Evolutionary conservation across 208 protist species (phyloP).

Genomic region (Leishmania braziliensis): DNA sequence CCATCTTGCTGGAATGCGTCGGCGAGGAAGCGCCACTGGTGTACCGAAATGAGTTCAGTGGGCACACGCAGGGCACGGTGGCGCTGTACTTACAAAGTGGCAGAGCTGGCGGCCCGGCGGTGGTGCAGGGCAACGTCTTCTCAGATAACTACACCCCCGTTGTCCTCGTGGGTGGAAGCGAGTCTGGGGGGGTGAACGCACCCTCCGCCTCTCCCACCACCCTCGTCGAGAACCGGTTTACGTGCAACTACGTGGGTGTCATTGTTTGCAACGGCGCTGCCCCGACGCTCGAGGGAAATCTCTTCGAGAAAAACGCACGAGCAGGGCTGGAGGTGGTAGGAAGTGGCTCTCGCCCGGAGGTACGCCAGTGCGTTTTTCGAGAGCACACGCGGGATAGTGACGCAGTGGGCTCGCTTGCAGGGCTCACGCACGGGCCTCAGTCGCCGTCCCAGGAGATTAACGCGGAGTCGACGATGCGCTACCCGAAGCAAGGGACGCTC

Average conservation of each 20-base stretch:
- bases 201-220: conserved; percentile 9
- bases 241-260: conserved; percentile 73
- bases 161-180: conserved; percentile 38
- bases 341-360: conserved; percentile 39
- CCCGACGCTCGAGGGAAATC: conserved; percentile 59
- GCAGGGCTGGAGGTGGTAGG: conserved; percentile 74
- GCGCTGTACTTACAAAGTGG: conserved; percentile 53
- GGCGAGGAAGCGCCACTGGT: conserved; percentile 38
- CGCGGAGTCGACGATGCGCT: conserved; percentile 2
- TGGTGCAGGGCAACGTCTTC: conserved; percentile 66
- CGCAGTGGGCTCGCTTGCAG: not conserved
- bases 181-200: conserved; percentile 11
- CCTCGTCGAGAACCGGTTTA: conserved; percentile 65
- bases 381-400: conserved; percentile 26
- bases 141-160: conserved; percentile 59
- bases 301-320: conserved; percentile 74
- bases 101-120: conserved; percentile 9
- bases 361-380: conserved; percentile 68
- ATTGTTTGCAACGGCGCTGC: conserved; percentile 64
- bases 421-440: not conserved
- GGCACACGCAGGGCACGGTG: conserved; percentile 37
- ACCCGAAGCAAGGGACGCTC: conserved; percentile 41
- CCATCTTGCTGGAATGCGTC: conserved; percentile 41
- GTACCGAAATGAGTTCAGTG: conserved; percentile 65
- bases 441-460: not conserved